phyloP scores from a whole-genome alignment of 2,329 filamentous ascomycete genomes.

The Trichoderma citrinoviride region DNA sequence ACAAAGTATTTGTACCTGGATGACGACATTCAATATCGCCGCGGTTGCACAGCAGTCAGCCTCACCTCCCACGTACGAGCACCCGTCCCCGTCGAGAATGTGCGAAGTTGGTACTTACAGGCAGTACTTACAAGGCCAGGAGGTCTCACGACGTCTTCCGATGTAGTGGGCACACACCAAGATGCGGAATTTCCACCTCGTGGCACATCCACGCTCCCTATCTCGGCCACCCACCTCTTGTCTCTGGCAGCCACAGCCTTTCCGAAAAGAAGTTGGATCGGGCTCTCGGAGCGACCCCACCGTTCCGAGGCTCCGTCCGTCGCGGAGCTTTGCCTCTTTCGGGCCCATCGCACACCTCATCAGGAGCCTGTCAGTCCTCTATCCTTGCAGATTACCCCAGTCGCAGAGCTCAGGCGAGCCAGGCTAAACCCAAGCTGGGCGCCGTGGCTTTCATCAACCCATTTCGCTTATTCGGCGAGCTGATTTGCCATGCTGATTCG shows the following conservation, averaged over 20 bases:
- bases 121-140: background rate
- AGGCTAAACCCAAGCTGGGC: background rate
- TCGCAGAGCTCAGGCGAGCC: background rate
- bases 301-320: slow-evolving; percentile 21
- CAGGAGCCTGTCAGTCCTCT: slow-evolving; percentile 10
- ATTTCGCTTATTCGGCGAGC: slow-evolving; percentile 21
- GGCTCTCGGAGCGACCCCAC: slow-evolving; percentile 19
- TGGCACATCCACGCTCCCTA: slow-evolving; percentile 17
- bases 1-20: background rate
- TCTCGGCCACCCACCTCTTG: background rate
- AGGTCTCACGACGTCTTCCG: background rate
- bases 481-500: slow-evolving; percentile 19
- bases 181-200: slow-evolving; percentile 16
- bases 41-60: slow-evolving; percentile 9
- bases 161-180: background rate
- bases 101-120: background rate
- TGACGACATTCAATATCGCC: background rate
- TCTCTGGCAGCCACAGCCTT: slow-evolving; percentile 11
- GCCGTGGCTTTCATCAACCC: slow-evolving; percentile 17
- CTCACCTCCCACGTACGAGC: background rate
- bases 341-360: slow-evolving; percentile 15
- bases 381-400: slow-evolving; percentile 2
- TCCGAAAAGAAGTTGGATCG: slow-evolving; percentile 6
- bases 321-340: slow-evolving; percentile 22
- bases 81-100: background rate